Percentiles rank a stretch among this genome's conserved stretches.
phyloP scores from a whole-genome alignment of 495 filamentous ascomycete species.

The Penicillium steckii region DNA sequence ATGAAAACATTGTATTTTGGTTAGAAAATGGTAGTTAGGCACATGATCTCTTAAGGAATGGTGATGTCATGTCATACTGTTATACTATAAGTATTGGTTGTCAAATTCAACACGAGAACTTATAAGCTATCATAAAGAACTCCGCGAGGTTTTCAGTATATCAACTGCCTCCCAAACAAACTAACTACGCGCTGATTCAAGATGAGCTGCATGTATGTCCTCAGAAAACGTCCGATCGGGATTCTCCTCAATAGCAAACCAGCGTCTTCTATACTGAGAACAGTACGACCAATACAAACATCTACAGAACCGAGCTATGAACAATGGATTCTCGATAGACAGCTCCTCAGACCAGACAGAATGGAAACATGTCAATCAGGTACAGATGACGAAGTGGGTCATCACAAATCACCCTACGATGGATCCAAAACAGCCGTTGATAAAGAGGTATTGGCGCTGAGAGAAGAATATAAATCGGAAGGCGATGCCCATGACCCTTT shows the following conservation, averaged over 20 bases:
- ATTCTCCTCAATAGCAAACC: not conserved
- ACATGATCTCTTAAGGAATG: not conserved
- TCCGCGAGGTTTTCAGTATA: not conserved
- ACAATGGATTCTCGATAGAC: constrained; percentile 18
- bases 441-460: constrained; percentile 20
- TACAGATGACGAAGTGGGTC: constrained; percentile 31
- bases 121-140: not conserved
- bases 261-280: not conserved
- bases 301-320: not conserved
- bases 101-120: not conserved
- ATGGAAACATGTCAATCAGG: constrained; percentile 28
- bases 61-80: not conserved
- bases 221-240: not conserved
- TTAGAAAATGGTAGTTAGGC: too few relatives aligned
- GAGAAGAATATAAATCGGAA: constrained; percentile 26
- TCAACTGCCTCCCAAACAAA: too few relatives aligned
- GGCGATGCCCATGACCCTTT: constrained; percentile 26
- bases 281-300: not conserved
- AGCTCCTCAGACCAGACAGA: constrained; percentile 23
- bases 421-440: constrained; percentile 22
- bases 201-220: not conserved
- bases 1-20: too few relatives aligned
- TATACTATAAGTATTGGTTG: not conserved
- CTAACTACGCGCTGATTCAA: not conserved
- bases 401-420: constrained; percentile 31